phyloP scores from a whole-genome alignment of 306 rosid species.

The Begonia peltatifolia region DNA sequence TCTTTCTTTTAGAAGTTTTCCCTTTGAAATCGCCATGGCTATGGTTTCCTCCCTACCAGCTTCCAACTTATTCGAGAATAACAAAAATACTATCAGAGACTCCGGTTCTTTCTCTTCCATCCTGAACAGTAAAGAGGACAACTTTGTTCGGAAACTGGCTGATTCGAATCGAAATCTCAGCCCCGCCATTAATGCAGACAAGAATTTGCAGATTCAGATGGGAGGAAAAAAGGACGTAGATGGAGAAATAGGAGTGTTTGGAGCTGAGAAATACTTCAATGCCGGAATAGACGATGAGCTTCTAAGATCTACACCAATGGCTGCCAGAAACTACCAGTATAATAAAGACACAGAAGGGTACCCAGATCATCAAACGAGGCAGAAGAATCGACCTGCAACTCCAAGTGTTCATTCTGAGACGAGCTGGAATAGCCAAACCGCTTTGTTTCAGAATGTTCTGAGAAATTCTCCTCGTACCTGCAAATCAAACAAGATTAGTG shows the following conservation, averaged over 20 bases:
- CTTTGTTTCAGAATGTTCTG: slow-evolving; percentile 22
- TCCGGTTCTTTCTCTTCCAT: too few species aligned
- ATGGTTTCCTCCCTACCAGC: too few species aligned
- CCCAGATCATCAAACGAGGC: slow-evolving; percentile 9
- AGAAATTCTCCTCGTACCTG: slow-evolving; percentile 19
- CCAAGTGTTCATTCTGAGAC: slow-evolving; percentile 63
- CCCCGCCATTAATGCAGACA: too few species aligned
- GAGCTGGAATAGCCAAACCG: slow-evolving; percentile 73
- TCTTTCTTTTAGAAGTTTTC: too few species aligned
- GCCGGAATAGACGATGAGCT: slow-evolving; percentile 28
- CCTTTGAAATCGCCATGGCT: too few species aligned
- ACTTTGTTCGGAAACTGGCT: too few species aligned
- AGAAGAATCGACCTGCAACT: slow-evolving; percentile 26
- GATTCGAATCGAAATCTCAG: too few species aligned
- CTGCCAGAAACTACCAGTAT: slow-evolving; percentile 19
- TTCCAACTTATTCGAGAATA: too few species aligned
- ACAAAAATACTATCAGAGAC: too few species aligned
- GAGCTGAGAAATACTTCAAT: slow-evolving; percentile 88
- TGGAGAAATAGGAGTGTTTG: slow-evolving; percentile 75
- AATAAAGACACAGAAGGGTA: slow-evolving; percentile 11
- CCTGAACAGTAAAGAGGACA: too few species aligned
- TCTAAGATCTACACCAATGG: slow-evolving; percentile 18
- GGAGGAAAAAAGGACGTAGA: slow-evolving; percentile 24
- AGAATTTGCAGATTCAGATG: too few species aligned
- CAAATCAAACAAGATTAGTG: slow-evolving; percentile 1